These are phyloP conservation scores for Geranium rotundifolium DNA, from an alignment of 345 rosid genomes.

Conservation along the genomic window DNA sequence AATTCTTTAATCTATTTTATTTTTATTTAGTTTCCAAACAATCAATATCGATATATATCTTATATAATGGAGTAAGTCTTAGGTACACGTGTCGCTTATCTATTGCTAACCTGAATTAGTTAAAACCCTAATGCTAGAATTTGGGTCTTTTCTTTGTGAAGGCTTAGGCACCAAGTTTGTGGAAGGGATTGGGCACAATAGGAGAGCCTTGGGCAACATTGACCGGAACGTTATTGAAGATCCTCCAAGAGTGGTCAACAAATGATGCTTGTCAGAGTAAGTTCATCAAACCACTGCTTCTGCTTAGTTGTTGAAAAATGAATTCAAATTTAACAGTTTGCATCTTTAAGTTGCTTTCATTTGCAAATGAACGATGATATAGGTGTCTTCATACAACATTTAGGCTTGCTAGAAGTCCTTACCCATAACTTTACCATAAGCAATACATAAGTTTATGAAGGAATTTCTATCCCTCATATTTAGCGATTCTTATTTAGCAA, in stretches of 20 bases:
- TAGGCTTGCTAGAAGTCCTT: neutral
- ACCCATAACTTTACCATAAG: neutral
- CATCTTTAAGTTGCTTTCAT: neutral
- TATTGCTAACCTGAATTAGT: conserved; percentile 2
- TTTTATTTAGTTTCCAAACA: too few species aligned
- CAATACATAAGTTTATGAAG: neutral
- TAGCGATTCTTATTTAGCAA: neutral
- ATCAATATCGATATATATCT: too few species aligned
- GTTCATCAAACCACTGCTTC: conserved; percentile 9
- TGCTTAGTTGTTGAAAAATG: conserved; percentile 1
- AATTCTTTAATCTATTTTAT: too few species aligned
- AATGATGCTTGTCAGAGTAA: conserved; percentile 54
- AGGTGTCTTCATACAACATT: neutral
- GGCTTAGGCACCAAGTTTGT: conserved; percentile 44
- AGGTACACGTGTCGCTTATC: too few species aligned
- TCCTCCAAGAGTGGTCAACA: conserved; percentile 55
- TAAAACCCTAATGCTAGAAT: conserved; percentile 14
- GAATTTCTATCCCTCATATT: neutral
- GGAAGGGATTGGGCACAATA: conserved; percentile 33
- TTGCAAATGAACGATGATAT: neutral
- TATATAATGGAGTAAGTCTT: too few species aligned
- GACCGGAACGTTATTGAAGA: conserved; percentile 51
- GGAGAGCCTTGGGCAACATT: conserved; percentile 65
- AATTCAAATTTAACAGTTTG: neutral
- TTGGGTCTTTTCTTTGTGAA: conserved; percentile 11